phyloP scores from a whole-genome alignment of 2,329 filamentous ascomycete genomes.

The Penicillium sp. region DNA sequence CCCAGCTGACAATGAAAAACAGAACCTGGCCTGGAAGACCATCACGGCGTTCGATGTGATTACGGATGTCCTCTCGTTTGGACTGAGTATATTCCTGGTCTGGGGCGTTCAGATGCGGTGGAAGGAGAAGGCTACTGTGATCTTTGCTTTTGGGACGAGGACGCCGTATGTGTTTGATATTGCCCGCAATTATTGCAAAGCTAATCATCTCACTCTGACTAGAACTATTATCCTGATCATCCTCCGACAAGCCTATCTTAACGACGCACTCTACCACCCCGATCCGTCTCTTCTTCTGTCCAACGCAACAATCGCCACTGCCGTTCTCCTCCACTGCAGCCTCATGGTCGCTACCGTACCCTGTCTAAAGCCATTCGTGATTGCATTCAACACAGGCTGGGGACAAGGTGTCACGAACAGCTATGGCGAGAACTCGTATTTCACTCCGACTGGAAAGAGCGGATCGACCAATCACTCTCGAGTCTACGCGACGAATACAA shows the following conservation, averaged over 20 bases:
- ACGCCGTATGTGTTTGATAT: slow-evolving; percentile 1
- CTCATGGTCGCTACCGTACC: slow-evolving; percentile 45
- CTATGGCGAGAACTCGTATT: slow-evolving; percentile 5
- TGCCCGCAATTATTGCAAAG: too few relatives aligned
- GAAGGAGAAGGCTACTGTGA: slow-evolving; percentile 14
- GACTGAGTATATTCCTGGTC: slow-evolving; percentile 25
- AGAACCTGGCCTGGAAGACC: slow-evolving; percentile 34
- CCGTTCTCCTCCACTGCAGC: slow-evolving; percentile 42
- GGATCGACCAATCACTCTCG: slow-evolving; percentile 4
- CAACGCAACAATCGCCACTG: slow-evolving; percentile 35
- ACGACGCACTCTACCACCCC: slow-evolving; percentile 11
- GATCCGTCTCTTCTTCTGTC: slow-evolving; percentile 36
- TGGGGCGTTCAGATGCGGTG: slow-evolving; percentile 24
- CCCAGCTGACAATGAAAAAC: background rate
- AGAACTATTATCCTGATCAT: slow-evolving; percentile 18
- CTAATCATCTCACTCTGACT: background rate
- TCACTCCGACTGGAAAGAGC: slow-evolving; percentile 8
- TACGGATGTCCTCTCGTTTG: slow-evolving; percentile 19
- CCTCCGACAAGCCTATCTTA: slow-evolving; percentile 36
- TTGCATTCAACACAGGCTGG: slow-evolving; percentile 44
- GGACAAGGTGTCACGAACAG: slow-evolving; percentile 16
- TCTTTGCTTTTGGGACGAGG: slow-evolving; percentile 19
- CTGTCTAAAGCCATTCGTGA: slow-evolving; percentile 44
- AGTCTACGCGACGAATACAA: slow-evolving; percentile 5
- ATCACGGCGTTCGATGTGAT: slow-evolving; percentile 42